phyloP scores from a whole-genome alignment of 352 stramenopile genomes.

The Globisporangium mamillatum region DNA sequence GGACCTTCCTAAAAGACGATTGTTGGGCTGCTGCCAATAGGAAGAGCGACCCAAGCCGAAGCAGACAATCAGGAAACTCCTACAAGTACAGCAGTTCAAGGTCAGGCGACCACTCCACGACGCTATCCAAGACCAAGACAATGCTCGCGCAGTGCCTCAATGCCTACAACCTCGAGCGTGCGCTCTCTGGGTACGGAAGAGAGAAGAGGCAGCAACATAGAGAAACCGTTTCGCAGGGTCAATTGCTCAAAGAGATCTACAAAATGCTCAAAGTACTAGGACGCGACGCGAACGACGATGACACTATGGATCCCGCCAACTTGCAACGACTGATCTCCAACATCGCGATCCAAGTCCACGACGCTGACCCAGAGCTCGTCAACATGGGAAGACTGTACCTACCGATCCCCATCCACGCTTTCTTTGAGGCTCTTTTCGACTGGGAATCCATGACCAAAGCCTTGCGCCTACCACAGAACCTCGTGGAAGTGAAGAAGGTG shows the following conservation, averaged over 20 bases:
- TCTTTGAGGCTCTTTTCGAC: slow-evolving; percentile 52
- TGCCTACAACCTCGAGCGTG: slow-evolving; percentile 29
- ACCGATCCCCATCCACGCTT: slow-evolving; percentile 26
- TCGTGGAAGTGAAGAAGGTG: slow-evolving; percentile 42
- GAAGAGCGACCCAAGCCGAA: too few relatives aligned
- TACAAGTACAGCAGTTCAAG: background rate
- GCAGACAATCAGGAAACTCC: too few relatives aligned
- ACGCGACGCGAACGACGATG: background rate
- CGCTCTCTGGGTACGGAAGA: slow-evolving; percentile 7
- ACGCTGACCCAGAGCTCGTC: slow-evolving; percentile 7
- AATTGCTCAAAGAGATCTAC: slow-evolving; percentile 11
- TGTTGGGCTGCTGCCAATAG: slow-evolving; percentile 21
- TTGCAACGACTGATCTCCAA: slow-evolving; percentile 11
- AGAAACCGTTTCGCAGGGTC: slow-evolving; percentile 15
- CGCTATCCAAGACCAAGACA: slow-evolving; percentile 10
- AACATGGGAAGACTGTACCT: background rate
- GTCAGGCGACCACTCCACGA: background rate
- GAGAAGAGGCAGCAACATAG: background rate
- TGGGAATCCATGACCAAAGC: slow-evolving; percentile 27
- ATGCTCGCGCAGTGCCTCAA: slow-evolving; percentile 18
- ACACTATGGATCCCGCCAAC: background rate
- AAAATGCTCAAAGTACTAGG: slow-evolving; percentile 7
- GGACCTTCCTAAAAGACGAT: slow-evolving; percentile 22
- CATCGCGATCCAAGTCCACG: slow-evolving; percentile 1
- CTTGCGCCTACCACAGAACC: slow-evolving; percentile 32